Base-by-base conservation (phyloP, 208 protist genomes). In the Borovskyia barvae region DNA sequence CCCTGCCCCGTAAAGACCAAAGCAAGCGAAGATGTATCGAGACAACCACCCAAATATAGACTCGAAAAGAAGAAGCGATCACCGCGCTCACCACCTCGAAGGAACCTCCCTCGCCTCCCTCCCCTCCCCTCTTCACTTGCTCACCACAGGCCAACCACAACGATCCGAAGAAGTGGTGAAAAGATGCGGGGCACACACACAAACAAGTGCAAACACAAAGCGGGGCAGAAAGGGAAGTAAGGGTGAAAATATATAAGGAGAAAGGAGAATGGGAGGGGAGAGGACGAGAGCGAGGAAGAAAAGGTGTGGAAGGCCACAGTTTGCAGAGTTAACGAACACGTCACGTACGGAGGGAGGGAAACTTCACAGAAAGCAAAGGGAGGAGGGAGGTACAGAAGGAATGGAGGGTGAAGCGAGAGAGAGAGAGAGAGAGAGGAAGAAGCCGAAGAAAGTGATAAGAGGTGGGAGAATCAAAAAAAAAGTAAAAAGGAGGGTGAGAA, bases 271-370 rank as follows among this genome's bases (percentile, higher is more conserved):
- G 24, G 9, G 24, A 7, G 40, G 15, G 14, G 7, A 25, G 24
- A 25, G 47, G 11, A 52, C n/a, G 12, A 58, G 37, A 43, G 46
- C 6, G 19, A 55, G 40, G 35, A 58, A 58, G 33, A 28, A 14
- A 0, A 41, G 1, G 12, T 26, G 36, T 9, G 22, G 12, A 33
- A 6, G 6, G 9, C 20, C 15, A 55, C 4, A 33, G 28, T 35
- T 20, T 35, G 20, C 25, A 5, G 43, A 3, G 8, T 26, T 32
- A 15, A 40, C 8, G 39, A 17, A 42, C 6, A 63, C 19, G 46
- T 5, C 45, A 6, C 25, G 22, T 26, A 45, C 53, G 6, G 26
- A 4, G 45, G 19, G 11, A 39, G 3, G 17, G 39, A 29, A 5
- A 41, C 20, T 6, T 33, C 22, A 32, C 4, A 15, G 3, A 35